Evolutionary conservation across 129 eudicot genomes (phyloP).

Genomic region (Kitagawia praeruptora): DNA sequence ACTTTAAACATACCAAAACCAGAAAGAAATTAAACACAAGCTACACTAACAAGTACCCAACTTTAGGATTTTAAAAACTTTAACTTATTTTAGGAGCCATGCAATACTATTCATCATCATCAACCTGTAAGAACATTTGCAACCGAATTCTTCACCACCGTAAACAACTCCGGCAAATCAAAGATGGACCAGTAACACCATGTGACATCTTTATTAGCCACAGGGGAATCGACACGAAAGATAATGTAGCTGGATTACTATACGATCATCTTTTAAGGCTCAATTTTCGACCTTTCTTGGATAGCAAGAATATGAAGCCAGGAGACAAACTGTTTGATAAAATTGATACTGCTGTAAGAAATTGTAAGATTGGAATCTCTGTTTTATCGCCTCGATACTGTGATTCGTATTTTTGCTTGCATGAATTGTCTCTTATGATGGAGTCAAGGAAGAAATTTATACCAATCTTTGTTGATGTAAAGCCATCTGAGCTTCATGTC

Average conservation of each 20-base stretch:
- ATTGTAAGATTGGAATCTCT: conserved; percentile 60
- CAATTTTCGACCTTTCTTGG: conserved; percentile 55
- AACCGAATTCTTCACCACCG: conserved; percentile 26
- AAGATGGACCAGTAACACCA: conserved; percentile 11
- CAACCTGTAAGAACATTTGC: conserved; percentile 19
- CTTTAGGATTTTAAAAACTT: not conserved
- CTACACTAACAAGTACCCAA: not conserved
- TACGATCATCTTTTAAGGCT: conserved; percentile 39
- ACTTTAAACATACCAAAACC: not conserved
- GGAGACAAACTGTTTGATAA: conserved; percentile 68
- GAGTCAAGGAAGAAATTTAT: conserved; percentile 56
- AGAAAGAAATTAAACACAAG: not conserved
- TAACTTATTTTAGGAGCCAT: conserved; percentile 18
- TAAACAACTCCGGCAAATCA: conserved; percentile 8
- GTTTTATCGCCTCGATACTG: conserved; percentile 78
- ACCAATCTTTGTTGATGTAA: conserved; percentile 67
- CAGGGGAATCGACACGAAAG: conserved; percentile 73
- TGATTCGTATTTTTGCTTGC: conserved; percentile 75
- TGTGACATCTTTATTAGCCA: conserved; percentile 86
- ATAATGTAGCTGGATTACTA: conserved; percentile 55
- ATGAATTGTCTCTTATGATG: conserved; percentile 60
- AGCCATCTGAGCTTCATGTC: conserved; percentile 71
- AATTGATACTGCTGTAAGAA: conserved; percentile 39
- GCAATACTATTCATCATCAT: conserved; percentile 49
- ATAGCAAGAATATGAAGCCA: conserved; percentile 75